These are phyloP conservation scores for Graphium sp. DNA, from an alignment of 2,329 filamentous ascomycete genomes.

Conservation along the genomic window DNA sequence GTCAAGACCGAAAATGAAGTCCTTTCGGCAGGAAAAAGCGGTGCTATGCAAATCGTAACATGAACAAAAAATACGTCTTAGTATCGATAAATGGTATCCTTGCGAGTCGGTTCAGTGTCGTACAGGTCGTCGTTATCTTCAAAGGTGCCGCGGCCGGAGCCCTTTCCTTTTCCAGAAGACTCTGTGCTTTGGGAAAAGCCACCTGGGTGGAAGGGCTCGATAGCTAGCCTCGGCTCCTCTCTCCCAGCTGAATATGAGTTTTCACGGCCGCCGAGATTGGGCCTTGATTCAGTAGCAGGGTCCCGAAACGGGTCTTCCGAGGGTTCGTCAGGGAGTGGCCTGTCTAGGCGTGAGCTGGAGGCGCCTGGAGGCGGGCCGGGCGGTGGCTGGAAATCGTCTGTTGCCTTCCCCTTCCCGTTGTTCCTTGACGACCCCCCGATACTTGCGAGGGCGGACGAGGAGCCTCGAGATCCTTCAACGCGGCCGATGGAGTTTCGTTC, in stretches of 20 bases:
- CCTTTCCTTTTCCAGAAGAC: not conserved
- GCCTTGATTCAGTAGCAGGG: slow-evolving; percentile 5
- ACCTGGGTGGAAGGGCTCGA: slow-evolving; percentile 22
- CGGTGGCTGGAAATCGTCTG: slow-evolving; percentile 7
- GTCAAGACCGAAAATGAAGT: no score
- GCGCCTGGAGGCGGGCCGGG: slow-evolving; percentile 6
- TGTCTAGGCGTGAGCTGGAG: no score
- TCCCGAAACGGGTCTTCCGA: slow-evolving; percentile 18
- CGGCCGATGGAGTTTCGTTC: slow-evolving; percentile 9
- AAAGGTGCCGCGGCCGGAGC: not conserved
- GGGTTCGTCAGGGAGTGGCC: slow-evolving; percentile 11
- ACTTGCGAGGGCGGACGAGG: slow-evolving; percentile 4
- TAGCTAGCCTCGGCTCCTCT: slow-evolving; percentile 10
- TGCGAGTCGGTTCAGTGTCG: slow-evolving; percentile 1
- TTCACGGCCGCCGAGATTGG: slow-evolving; percentile 6
- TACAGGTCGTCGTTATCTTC: slow-evolving; percentile 1
- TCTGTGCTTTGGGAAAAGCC: not conserved
- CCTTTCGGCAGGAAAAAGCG: no score
- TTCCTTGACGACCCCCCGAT: slow-evolving; percentile 3
- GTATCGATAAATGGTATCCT: no score
- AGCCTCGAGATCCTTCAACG: slow-evolving; percentile 3
- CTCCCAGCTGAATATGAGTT: slow-evolving; percentile 7
- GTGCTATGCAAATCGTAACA: no score
- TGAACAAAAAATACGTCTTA: no score
- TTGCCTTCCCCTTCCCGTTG: slow-evolving; percentile 12